Evolutionary conservation across 257 asterid species (phyloP), one percentile per base, ranked within the genome.

Genomic region (Solanum appendiculatum): DNA sequence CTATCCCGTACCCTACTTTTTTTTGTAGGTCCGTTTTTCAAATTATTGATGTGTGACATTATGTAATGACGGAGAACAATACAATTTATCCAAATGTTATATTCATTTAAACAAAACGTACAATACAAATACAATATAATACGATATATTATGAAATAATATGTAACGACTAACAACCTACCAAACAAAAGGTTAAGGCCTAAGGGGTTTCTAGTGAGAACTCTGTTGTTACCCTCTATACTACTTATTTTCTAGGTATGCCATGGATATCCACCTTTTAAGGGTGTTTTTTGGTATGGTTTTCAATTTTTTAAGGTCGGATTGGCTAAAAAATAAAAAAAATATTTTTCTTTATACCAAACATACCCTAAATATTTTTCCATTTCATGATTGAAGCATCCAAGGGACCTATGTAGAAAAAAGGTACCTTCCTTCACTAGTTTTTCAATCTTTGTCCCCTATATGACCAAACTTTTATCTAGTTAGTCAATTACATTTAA

Each of bases 11-110:
- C 5, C 1, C 8, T 63, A n/a, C 1, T 54, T n/a, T n/a, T 23
- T 10, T 21, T 2, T 0, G 8, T n/a, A 63, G 3, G 1, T 10
- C 5, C 4, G 1, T n/a, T 16, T 2, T 63, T 63, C 16, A n/a
- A 63, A n/a, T 11, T 63, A 11, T 63, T 63, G 18, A n/a, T 63
- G 1, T 60, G 31, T n/a, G 25, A 58, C 29, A 58, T 21, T 58
- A 23, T n/a, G 0, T n/a, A 63, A 4, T 5, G 70, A 63, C 7
- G 5, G 0, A n/a, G 1, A 63, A 63, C 0, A 1, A 2, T n/a
- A 63, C 4, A n/a, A 63, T 5, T 3, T 9, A 60, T 23, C 14
- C 0, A 63, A 63, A n/a, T n/a, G 0, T n/a, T 5, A 10, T 63
- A 63, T 10, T 63, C 33, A 63, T 63, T 63, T 63, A n/a, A 63